These are phyloP conservation scores for Calonectria hongkongensis DNA, from an alignment of 2,329 filamentous ascomycete species.

Conservation along the genomic window DNA sequence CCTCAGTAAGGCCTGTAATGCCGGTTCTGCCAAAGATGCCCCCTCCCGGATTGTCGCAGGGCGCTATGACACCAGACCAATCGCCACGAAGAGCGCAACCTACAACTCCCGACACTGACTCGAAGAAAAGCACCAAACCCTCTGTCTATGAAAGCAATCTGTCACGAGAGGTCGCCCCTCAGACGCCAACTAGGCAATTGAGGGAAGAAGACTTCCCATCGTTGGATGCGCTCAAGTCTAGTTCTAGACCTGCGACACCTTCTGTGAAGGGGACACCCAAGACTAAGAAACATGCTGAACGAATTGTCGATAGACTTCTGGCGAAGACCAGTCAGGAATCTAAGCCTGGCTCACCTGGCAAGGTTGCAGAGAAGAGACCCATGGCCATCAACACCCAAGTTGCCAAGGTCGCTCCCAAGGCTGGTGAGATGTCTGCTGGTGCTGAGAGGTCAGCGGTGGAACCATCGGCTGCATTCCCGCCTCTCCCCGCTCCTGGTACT, in stretches of 20 bases:
- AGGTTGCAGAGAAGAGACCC: constrained; percentile 54
- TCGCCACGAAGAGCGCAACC: constrained; percentile 54
- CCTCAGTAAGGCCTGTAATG: constrained; percentile 50
- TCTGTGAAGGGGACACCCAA: constrained; percentile 60
- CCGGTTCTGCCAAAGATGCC: constrained; percentile 54
- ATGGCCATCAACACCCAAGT: constrained; percentile 70
- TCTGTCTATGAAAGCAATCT: constrained; percentile 67
- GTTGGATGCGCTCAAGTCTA: constrained; percentile 66
- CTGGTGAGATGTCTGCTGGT: constrained; percentile 53
- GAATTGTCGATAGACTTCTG: constrained; percentile 52
- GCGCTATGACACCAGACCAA: constrained; percentile 58
- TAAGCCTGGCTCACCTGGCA: constrained; percentile 36
- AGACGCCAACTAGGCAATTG: constrained; percentile 56
- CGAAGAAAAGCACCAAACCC: constrained; percentile 67
- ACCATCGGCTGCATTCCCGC: constrained; percentile 68
- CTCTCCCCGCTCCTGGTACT: constrained; percentile 68
- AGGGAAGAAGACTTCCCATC: constrained; percentile 78
- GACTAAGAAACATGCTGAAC: constrained; percentile 58
- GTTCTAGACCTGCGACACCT: constrained; percentile 60
- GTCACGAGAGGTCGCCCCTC: constrained; percentile 67
- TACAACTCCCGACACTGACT: constrained; percentile 54
- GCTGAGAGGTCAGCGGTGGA: constrained; percentile 59
- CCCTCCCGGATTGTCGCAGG: constrained; percentile 52
- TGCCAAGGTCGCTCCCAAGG: constrained; percentile 61
- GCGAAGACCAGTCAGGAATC: constrained; percentile 48